phyloP scores from a whole-genome alignment of 768 basidiomycete species.

The Phanerodontia chrysosporium region DNA sequence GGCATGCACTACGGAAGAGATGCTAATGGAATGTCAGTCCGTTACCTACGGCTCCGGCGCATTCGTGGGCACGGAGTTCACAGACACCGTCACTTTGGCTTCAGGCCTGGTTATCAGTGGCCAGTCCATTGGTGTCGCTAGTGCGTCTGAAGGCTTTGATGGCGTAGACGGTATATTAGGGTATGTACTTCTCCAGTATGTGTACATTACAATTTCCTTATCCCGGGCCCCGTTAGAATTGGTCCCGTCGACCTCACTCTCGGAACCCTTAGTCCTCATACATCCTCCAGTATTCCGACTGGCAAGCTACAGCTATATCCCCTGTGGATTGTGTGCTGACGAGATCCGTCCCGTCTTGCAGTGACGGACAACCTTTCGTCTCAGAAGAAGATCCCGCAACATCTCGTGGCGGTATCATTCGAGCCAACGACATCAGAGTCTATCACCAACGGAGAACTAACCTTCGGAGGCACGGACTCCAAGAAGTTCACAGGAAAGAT shows the following conservation, averaged over 20 bases:
- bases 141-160: slow-evolving; percentile 34
- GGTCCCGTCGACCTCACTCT: neutral
- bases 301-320: no score
- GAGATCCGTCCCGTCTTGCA: slow-evolving; percentile 15
- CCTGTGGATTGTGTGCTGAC: no score
- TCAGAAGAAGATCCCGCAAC: slow-evolving; percentile 20
- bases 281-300: slow-evolving; percentile 6
- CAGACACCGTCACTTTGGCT: slow-evolving; percentile 52
- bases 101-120: slow-evolving; percentile 42
- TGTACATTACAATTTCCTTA: no score
- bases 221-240: no score
- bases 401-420: slow-evolving; percentile 27
- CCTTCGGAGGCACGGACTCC: slow-evolving; percentile 19
- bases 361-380: slow-evolving; percentile 39
- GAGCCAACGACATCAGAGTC: slow-evolving; percentile 20
- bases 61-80: slow-evolving; percentile 24
- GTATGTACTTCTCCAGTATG: slow-evolving; percentile 29
- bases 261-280: slow-evolving; percentile 14
- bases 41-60: slow-evolving; percentile 17
- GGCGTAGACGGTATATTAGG: slow-evolving; percentile 66
- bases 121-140: slow-evolving; percentile 66
- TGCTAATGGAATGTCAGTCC: slow-evolving; percentile 2
- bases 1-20: neutral
- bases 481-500: slow-evolving; percentile 28
- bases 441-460: slow-evolving; percentile 16